These are phyloP conservation scores for Fusarium circinatum DNA, from an alignment of 2,329 filamentous ascomycete species.

Conservation along the genomic window DNA sequence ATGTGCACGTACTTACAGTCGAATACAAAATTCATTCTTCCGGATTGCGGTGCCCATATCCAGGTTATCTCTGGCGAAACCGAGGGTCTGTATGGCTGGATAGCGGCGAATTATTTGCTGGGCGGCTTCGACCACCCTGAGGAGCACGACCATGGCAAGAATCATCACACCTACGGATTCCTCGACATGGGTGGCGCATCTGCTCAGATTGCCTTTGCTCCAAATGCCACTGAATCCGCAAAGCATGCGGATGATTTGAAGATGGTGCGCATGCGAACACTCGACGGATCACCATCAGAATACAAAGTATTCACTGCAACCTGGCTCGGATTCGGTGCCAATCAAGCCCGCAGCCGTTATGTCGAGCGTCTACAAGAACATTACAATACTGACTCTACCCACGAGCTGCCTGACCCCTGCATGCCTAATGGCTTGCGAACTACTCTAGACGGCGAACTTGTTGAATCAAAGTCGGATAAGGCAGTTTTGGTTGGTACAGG, in stretches of 20 bases:
- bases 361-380: slow-evolving; percentile 78
- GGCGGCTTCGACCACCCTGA: slow-evolving; percentile 86
- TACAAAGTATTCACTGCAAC: slow-evolving; percentile 95
- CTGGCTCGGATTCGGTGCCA: slow-evolving; percentile 97
- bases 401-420: slow-evolving; percentile 89
- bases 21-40: slow-evolving; percentile 83
- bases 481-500: slow-evolving; percentile 82
- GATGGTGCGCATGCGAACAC: slow-evolving; percentile 81
- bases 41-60: slow-evolving; percentile 89
- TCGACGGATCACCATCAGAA: slow-evolving; percentile 81
- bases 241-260: slow-evolving; percentile 93
- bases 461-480: slow-evolving; percentile 54
- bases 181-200: slow-evolving; percentile 98
- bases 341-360: slow-evolving; percentile 88
- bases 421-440: slow-evolving; percentile 81
- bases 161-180: slow-evolving; percentile 95
- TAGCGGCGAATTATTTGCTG: slow-evolving; percentile 94
- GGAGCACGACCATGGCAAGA: slow-evolving; percentile 82
- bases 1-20: slow-evolving; percentile 85
- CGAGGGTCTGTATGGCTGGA: slow-evolving; percentile 96
- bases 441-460: slow-evolving; percentile 72
- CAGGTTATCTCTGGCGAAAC: slow-evolving; percentile 97
- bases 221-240: slow-evolving; percentile 87
- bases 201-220: slow-evolving; percentile 96
- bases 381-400: slow-evolving; percentile 62